Evolutionary conservation across 2,329 filamentous ascomycete genomes (phyloP).

Genomic region (Coniochaeta ligniaria): DNA sequence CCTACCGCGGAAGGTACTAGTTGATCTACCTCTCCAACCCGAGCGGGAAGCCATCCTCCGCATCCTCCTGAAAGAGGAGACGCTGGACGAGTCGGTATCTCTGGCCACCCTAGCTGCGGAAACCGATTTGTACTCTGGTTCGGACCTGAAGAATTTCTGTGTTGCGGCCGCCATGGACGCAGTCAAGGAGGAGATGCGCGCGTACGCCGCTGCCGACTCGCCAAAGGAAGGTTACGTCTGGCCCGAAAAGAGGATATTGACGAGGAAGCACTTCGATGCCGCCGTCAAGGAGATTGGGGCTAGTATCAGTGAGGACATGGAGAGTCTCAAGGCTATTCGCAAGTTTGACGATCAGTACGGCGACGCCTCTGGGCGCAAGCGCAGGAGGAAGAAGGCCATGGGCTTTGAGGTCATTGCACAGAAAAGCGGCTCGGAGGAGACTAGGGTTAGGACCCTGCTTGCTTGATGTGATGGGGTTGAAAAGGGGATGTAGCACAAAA

Average conservation of each 20-base stretch:
- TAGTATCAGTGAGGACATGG: conserved; percentile 92
- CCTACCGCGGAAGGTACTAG: conserved; percentile 63
- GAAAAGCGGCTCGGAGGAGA: conserved; percentile 33
- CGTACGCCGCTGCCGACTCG: conserved; percentile 19
- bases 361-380: conserved; percentile 56
- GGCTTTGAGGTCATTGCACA: conserved; percentile 48
- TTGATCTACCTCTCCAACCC: conserved; percentile 61
- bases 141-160: conserved; percentile 75
- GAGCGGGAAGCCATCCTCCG: conserved; percentile 57
- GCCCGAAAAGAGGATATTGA: conserved; percentile 57
- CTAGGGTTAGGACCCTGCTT: conserved; percentile 16
- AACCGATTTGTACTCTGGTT: conserved; percentile 74
- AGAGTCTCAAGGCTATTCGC: conserved; percentile 72
- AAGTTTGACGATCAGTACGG: conserved; percentile 97
- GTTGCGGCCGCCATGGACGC: conserved; percentile 74
- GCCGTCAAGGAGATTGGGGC: conserved; percentile 85
- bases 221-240: conserved; percentile 10
- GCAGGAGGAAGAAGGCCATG: conserved; percentile 48
- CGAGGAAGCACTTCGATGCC: conserved; percentile 68
- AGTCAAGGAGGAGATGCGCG: conserved; percentile 62
- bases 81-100: conserved; percentile 52
- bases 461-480: background rate
- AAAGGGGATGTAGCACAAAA: background rate
- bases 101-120: conserved; percentile 55
- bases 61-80: conserved; percentile 65